Percentiles rank a stretch among this genome's conserved stretches.
Evolutionary conservation across 2,329 filamentous ascomycete genomes (phyloP).

Genomic region (Arthrinium phaeospermum): DNA sequence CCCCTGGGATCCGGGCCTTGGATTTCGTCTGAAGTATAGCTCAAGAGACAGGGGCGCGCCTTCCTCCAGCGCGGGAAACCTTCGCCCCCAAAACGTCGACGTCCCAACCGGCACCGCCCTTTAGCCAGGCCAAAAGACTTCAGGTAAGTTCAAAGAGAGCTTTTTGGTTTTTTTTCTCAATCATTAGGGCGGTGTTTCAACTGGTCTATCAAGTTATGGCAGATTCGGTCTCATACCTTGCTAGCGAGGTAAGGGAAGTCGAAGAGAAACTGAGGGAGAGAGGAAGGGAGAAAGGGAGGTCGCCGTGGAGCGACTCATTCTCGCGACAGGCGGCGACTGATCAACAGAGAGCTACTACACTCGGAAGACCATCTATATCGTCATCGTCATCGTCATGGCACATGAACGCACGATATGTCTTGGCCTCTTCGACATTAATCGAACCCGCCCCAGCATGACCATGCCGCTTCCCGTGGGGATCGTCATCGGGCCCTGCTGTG

Average conservation of each 20-base stretch:
- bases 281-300: not conserved
- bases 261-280: rapidly evolving
- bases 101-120: not conserved
- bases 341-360: not conserved
- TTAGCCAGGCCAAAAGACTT: not conserved
- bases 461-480: not conserved
- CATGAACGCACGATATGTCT: not conserved
- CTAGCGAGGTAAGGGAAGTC: not conserved
- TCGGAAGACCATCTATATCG: not conserved
- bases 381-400: not conserved
- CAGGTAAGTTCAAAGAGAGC: not conserved
- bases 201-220: not conserved
- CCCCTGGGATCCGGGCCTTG: not conserved
- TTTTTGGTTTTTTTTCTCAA: not conserved
- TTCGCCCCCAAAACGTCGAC: not conserved
- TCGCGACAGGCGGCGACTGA: not conserved
- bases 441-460: not conserved
- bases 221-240: not conserved
- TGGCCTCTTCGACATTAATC: not conserved
- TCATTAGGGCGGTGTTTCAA: not conserved
- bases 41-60: not conserved
- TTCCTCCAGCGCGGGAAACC: not conserved
- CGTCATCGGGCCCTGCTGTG: constrained; percentile 1
- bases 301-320: not conserved
- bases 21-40: not conserved